These are phyloP conservation scores for Beauveria pseudobassiana DNA, from an alignment of 2,329 filamentous ascomycete species.

Conservation along the genomic window DNA sequence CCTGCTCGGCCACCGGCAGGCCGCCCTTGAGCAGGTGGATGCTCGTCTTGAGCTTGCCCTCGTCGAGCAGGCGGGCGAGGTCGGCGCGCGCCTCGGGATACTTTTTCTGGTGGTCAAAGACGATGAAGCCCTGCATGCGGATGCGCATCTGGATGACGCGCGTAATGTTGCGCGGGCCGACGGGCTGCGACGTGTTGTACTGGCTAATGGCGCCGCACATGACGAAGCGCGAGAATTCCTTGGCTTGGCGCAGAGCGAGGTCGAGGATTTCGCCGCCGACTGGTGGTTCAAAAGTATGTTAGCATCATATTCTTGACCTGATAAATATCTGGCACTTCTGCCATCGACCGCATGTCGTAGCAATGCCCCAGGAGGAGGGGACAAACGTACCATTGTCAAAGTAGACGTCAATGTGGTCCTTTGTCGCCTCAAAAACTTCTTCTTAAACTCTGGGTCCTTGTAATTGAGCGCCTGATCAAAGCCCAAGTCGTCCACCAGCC, in stretches of 20 bases:
- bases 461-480: slow-evolving; percentile 65
- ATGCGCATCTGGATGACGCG: slow-evolving; percentile 50
- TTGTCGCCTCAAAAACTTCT: slow-evolving; percentile 53
- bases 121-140: slow-evolving; percentile 65
- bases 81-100: slow-evolving; percentile 53
- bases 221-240: slow-evolving; percentile 56
- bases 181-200: slow-evolving; percentile 53
- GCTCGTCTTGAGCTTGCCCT: slow-evolving; percentile 66
- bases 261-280: slow-evolving; percentile 67
- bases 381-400: slow-evolving; percentile 52
- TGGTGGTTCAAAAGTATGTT: background rate
- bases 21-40: slow-evolving; percentile 67
- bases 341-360: too few species aligned
- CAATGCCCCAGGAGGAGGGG: background rate
- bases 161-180: slow-evolving; percentile 49
- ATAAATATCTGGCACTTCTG: too few species aligned
- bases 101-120: slow-evolving; percentile 59
- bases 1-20: slow-evolving; percentile 54
- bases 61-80: slow-evolving; percentile 58
- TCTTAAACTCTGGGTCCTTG: slow-evolving; percentile 54
- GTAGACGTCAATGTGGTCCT: slow-evolving; percentile 57
- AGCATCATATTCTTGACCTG: background rate
- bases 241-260: slow-evolving; percentile 55
- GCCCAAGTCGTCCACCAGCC: slow-evolving; percentile 56
- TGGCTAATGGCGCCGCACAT: slow-evolving; percentile 66